Base-by-base conservation (phyloP, 129 eudicot species). In the Erigeron canadensis region DNA sequence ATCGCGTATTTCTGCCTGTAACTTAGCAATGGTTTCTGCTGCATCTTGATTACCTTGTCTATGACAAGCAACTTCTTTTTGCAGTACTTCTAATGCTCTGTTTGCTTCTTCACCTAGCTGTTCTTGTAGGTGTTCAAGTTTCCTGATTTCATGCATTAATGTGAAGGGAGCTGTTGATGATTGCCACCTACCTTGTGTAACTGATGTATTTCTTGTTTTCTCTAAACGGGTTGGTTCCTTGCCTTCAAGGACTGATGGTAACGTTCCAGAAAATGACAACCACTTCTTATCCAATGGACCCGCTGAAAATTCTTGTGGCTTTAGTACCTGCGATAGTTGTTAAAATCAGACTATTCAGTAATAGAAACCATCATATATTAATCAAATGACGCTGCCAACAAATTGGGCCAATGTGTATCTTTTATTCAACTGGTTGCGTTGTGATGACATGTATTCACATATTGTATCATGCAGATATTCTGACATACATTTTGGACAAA, bases 11-110 rank as follows among this genome's bases (percentile, higher is more conserved):
- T 94, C 98, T 1, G 90, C 96, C 71, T 94, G 98, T 63, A 94
- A 80, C 80, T 85, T 89, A 17, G 98, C 98, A 59, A 89, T 87
- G 16, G 98, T 94, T 79, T 87, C 98, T 48, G 96, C 98, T 63
- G 96, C 98, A 84, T 94, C 96, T 81, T 94, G 98, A 82, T 94
- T 89, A 43, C 98, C 98, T 75, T 77, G 96, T 70, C 96, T 80
- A 51, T 94, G 98, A 75, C 96, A 89, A 7, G 93, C 86, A 16
- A 89, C 96, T 75, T 94, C 98, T 73, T 94, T 94, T 34, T 89
- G 96, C 10, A 94, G 82, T 59, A 94, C 96, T 86, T 89, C 96
- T 21, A 94, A 81, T 64, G 98, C 98, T 79, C 96, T 79, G 48
- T 83, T 89, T 39, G 98, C 98, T 86, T 94, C 98, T 51, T 89